Evolutionary conservation across 2,329 filamentous ascomycete species (phyloP).

Genomic region (Chaetomium strumarium): DNA sequence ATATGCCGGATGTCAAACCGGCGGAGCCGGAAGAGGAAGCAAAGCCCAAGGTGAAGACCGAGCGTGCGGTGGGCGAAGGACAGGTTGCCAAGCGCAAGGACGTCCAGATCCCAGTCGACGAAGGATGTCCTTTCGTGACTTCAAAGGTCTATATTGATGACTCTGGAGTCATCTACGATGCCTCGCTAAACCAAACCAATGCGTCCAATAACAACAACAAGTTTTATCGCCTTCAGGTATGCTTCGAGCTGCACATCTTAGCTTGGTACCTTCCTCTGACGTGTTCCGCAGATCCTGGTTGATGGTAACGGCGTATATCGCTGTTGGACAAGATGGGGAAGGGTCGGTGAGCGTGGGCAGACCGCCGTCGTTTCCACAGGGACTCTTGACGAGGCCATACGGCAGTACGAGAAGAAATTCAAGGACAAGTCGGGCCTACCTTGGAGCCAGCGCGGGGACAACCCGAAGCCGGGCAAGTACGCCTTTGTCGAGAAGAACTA

Average conservation of each 20-base stretch:
- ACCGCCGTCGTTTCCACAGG: constrained; percentile 39
- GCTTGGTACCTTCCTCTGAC: not conserved
- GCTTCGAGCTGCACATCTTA: not conserved
- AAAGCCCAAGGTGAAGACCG: constrained; percentile 16
- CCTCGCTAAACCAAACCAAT: constrained; percentile 73
- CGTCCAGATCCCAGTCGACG: constrained; percentile 46
- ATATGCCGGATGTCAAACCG: constrained; percentile 33
- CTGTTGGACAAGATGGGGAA: constrained; percentile 76
- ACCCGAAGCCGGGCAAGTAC: constrained; percentile 64
- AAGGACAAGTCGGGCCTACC: constrained; percentile 53
- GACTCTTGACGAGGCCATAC: constrained; percentile 38
- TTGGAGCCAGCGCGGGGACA: constrained; percentile 48
- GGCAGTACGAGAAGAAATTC: constrained; percentile 56
- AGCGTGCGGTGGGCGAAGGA: constrained; percentile 30
- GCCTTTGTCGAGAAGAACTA: constrained; percentile 77
- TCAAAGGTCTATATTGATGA: constrained; percentile 60
- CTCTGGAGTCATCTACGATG: constrained; percentile 66
- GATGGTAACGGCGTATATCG: constrained; percentile 39
- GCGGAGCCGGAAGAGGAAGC: constrained; percentile 23
- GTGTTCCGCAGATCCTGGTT: constrained; percentile 37
- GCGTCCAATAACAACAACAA: constrained; percentile 71
- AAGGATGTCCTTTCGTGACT: constrained; percentile 32
- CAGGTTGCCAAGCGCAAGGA: constrained; percentile 40
- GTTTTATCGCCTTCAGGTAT: constrained; percentile 69
- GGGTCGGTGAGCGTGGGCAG: constrained; percentile 59